Evolutionary conservation across 352 stramenopile species (phyloP).

Genomic region (Phytophthora foliorum): DNA sequence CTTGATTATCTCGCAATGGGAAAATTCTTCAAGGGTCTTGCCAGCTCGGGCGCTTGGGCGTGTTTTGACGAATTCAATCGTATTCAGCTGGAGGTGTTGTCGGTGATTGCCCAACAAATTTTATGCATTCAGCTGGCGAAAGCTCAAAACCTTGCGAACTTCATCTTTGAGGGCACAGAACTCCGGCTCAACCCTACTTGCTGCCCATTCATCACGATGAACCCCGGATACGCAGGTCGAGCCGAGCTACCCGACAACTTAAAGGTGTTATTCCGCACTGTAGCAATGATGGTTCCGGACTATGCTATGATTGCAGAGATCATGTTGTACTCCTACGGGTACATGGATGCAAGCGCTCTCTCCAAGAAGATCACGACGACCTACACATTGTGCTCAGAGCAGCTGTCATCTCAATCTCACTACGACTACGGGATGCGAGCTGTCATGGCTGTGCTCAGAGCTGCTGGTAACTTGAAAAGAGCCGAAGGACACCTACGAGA

Average conservation of each 20-base stretch:
- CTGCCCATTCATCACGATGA: slow-evolving; percentile 96
- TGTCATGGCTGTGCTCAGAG: slow-evolving; percentile 95
- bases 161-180: slow-evolving; percentile 93
- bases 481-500: slow-evolving; percentile 84
- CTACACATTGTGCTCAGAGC: slow-evolving; percentile 95
- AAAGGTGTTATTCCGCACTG: slow-evolving; percentile 93
- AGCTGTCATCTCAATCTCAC: slow-evolving; percentile 95
- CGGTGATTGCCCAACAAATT: slow-evolving; percentile 94
- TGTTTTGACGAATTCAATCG: slow-evolving; percentile 96
- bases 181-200: slow-evolving; percentile 91
- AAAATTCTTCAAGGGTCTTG: slow-evolving; percentile 96
- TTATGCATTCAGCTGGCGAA: slow-evolving; percentile 93
- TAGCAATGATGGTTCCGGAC: slow-evolving; percentile 96
- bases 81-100: slow-evolving; percentile 94
- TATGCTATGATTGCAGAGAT: slow-evolving; percentile 96
- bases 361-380: slow-evolving; percentile 96
- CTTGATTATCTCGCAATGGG: slow-evolving; percentile 94
- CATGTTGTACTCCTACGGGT: slow-evolving; percentile 95
- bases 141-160: slow-evolving; percentile 77
- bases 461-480: slow-evolving; percentile 93
- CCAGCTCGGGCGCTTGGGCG: slow-evolving; percentile 90
- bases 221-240: slow-evolving; percentile 90
- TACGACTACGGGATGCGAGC: slow-evolving; percentile 97
- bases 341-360: slow-evolving; percentile 90
- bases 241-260: slow-evolving; percentile 94